Base-by-base conservation (phyloP, 2,329 filamentous ascomycete genomes). In the Lachnellula arida region DNA sequence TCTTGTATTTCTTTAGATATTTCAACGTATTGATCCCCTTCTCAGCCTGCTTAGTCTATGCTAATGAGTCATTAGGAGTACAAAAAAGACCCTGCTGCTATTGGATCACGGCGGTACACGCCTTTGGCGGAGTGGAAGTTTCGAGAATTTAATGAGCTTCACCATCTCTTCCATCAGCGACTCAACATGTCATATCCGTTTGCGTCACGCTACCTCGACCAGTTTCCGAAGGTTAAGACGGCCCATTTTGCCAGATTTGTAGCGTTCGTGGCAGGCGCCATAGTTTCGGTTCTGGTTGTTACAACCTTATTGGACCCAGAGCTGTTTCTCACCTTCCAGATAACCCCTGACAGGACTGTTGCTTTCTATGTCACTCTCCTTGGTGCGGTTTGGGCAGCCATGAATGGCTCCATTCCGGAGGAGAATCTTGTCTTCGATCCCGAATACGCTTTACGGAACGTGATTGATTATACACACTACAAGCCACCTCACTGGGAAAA, bases 91-190 rank as follows among this genome's bases (percentile, higher is more conserved):
- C 93, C 91, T 0, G 85, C 90, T 0, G 86, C 91, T 60, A 82
- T 96, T 39, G 88, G 89, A n/a, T 87, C 91, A 15, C 85, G 94
- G 42, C 87, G 91, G 62, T 99, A 97, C 69, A 97, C 93, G 0
- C 89, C 91, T 1, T 81, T 96, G 50, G 94, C 94, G 0, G 89
- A 96, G 70, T 99, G 94, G 94, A 97, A 97, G 67, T 97, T 99
- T 61, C 87, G 94, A 48, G 93, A 97, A 70, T 99, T 97, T 79
- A 99, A 99, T 67, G 94, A 99, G 71, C 79, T 99, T 1, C 87
- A 88, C 55, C 94, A 99, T 71, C 79, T 97, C 2, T 99, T 97
- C 66, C 83, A 91, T 58, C 89, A 93, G 61, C 85, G 94, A 19
- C 78, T 93, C 43, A 92, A 96, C 62, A 95, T 97, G 88, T 96